These are phyloP conservation scores for Xylaria sp. DNA, from an alignment of 2,329 filamentous ascomycete species.

Conservation along the genomic window DNA sequence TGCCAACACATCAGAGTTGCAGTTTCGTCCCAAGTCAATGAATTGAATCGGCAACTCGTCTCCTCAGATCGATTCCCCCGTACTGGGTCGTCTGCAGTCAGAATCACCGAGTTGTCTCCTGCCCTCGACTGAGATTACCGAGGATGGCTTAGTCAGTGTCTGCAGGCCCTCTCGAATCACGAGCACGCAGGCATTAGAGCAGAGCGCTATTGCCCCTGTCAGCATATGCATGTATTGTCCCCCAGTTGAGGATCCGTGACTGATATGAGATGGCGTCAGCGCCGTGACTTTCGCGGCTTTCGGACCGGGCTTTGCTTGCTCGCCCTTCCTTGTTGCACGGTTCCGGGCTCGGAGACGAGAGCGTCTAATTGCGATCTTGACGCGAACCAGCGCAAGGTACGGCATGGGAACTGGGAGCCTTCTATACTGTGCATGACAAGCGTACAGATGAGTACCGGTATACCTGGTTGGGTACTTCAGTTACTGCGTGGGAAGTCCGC, in stretches of 20 bases:
- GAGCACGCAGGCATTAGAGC: conserved; percentile 5
- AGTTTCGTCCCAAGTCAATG: not conserved
- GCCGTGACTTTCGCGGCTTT: conserved; percentile 22
- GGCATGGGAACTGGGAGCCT: not conserved
- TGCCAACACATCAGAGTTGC: not conserved
- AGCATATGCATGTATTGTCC: conserved; percentile 28
- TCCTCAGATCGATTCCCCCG: not conserved
- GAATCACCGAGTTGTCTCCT: conserved; percentile 13
- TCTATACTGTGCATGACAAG: not conserved
- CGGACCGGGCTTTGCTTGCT: conserved; percentile 21
- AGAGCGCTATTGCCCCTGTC: conserved; percentile 25
- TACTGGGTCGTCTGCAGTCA: conserved; percentile 1
- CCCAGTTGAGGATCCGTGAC: conserved; percentile 20
- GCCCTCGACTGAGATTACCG: conserved; percentile 12
- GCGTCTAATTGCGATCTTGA: not conserved
- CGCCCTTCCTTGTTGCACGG: not conserved
- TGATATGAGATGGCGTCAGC: conserved; percentile 32
- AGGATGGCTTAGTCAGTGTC: conserved; percentile 26
- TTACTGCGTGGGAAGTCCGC: not conserved
- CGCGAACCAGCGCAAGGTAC: not conserved
- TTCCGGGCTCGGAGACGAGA: conserved; percentile 29
- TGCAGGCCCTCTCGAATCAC: conserved; percentile 28
- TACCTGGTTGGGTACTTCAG: not conserved
- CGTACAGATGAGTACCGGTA: not conserved
- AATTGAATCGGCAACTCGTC: not conserved